phyloP scores from a whole-genome alignment of 2,329 filamentous ascomycete species.

The Alternaria atra region DNA sequence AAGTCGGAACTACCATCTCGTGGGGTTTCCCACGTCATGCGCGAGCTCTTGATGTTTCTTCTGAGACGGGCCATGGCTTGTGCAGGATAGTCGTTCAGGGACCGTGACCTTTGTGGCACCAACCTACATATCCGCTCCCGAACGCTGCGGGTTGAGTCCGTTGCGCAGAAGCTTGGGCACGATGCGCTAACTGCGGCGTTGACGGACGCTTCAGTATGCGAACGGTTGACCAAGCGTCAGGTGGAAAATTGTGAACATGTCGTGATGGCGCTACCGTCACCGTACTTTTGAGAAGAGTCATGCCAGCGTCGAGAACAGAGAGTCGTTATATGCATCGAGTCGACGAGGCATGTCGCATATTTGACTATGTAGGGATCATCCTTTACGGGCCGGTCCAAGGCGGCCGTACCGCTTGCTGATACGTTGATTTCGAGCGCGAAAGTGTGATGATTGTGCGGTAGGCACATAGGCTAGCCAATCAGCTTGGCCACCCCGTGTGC shows the following conservation, averaged over 20 bases:
- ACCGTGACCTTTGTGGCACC: conserved; percentile 36
- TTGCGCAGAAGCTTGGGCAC: conserved; percentile 28
- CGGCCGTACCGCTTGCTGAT: conserved; percentile 33
- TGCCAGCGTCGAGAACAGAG: conserved; percentile 13
- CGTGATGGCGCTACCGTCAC: conserved; percentile 28
- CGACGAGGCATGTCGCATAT: conserved; percentile 20
- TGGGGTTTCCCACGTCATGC: conserved; percentile 35
- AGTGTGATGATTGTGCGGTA: conserved; percentile 38
- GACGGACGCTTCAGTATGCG: conserved; percentile 3
- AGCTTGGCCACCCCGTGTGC: conserved; percentile 25
- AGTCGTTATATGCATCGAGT: conserved; percentile 25
- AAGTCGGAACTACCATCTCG: conserved; percentile 40
- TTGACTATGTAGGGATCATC: conserved; percentile 22
- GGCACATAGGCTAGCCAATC: conserved; percentile 17
- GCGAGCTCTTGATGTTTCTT: conserved; percentile 26
- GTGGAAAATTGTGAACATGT: conserved; percentile 1
- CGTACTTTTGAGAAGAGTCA: conserved; percentile 23
- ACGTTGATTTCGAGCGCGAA: conserved; percentile 19
- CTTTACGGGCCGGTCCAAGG: conserved; percentile 38
- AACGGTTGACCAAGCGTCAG: conserved; percentile 14
- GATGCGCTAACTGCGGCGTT: conserved; percentile 1
- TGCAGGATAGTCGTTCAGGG: conserved; percentile 30
- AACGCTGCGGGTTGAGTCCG: conserved; percentile 15
- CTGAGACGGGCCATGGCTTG: conserved; percentile 26
- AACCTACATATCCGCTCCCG: conserved; percentile 31